Evolutionary conservation across 2,329 filamentous ascomycete genomes (phyloP).

Genomic region (Colletotrichum sp.): DNA sequence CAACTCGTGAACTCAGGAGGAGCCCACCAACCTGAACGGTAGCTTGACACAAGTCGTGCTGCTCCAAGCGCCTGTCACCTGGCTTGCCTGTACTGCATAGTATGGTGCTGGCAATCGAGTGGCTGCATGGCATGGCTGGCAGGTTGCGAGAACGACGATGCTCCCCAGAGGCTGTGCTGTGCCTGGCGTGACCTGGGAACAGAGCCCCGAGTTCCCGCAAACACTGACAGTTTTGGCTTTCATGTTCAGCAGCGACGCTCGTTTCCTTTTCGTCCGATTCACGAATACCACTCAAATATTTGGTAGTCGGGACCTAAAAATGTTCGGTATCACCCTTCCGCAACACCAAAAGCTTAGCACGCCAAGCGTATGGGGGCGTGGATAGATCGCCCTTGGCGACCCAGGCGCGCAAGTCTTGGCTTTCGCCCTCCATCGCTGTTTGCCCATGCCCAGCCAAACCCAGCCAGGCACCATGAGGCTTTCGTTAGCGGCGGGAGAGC

Average conservation of each 20-base stretch:
- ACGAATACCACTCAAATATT: not conserved
- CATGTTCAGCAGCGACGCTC: not conserved
- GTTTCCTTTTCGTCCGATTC: conserved; percentile 18
- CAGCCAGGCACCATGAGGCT: not conserved
- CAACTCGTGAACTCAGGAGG: not conserved
- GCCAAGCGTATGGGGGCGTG: conserved; percentile 2
- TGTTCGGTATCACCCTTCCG: conserved; percentile 3
- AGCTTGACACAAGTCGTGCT: not conserved
- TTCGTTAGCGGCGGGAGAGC: conserved; percentile 6
- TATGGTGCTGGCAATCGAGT: not conserved
- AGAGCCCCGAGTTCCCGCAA: conserved; percentile 6
- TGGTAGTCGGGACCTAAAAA: not conserved
- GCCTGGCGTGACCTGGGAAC: not conserved
- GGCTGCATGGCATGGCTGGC: not conserved
- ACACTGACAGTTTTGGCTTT: conserved; percentile 13
- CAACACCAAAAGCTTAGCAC: conserved; percentile 13
- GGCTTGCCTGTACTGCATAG: no score
- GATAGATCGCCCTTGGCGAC: conserved; percentile 12
- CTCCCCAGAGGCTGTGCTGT: not conserved
- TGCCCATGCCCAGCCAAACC: not conserved
- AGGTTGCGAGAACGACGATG: not conserved
- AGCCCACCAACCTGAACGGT: not conserved
- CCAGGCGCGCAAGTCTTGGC: not conserved
- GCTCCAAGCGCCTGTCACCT: not conserved
- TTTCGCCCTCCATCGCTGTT: not conserved